Conservation (phyloP, 1,139 yeast species). For the Arxiozyma heterogenica region DNA sequence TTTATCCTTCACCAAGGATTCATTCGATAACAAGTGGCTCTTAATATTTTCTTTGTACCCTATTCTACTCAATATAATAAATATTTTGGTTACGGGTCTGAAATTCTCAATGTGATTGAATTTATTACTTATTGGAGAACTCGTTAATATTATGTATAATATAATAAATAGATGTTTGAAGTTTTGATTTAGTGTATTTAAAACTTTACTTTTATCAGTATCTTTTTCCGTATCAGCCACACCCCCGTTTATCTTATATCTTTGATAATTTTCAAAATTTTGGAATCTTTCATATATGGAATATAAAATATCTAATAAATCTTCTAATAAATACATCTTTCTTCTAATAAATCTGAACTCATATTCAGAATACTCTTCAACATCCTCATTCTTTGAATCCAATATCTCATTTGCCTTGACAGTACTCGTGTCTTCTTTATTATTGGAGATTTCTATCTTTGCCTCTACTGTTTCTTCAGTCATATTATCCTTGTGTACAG, state of each 20-base stretch:
- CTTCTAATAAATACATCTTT: slow-evolving; percentile 13
- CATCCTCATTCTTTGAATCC: not conserved
- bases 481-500: not conserved
- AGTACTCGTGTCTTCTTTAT: not conserved
- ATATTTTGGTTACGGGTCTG: not conserved
- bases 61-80: not conserved
- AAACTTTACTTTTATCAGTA: not conserved
- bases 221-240: not conserved
- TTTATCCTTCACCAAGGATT: not conserved
- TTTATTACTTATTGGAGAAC: not conserved
- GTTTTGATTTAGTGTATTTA: not conserved
- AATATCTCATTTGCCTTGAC: not conserved
- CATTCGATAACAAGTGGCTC: not conserved
- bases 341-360: slow-evolving; percentile 17
- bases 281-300: slow-evolving; percentile 1
- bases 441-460: too few relatives aligned
- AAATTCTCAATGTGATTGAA: not conserved
- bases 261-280: not conserved
- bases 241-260: not conserved
- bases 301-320: slow-evolving; percentile 6
- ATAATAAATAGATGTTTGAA: not conserved
- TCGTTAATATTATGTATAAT: not conserved
- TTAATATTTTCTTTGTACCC: not conserved
- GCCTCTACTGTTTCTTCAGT: not conserved
- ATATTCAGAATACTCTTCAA: slow-evolving; percentile 1